These are phyloP conservation scores for Trebouxia sp. DNA, from an alignment of 139 green algal species.

Conservation along the genomic window DNA sequence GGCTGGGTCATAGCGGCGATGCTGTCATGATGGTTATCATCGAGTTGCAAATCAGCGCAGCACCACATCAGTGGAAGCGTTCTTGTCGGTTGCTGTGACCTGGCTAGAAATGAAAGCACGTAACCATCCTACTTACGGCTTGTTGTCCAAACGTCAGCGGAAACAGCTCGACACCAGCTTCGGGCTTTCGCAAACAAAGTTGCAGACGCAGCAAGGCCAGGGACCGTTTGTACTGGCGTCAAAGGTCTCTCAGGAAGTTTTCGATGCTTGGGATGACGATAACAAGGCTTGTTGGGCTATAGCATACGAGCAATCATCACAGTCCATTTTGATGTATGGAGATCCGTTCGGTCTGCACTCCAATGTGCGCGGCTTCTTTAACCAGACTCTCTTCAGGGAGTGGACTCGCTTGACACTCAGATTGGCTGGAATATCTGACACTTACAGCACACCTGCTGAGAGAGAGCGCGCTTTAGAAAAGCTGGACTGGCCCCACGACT, in stretches of 20 bases:
- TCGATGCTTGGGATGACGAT: constrained; percentile 12
- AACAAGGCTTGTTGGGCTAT: neutral
- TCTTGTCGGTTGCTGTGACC: too few relatives aligned
- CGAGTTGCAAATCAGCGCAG: too few relatives aligned
- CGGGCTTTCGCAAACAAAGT: neutral
- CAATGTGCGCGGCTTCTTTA: neutral
- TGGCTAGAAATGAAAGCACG: neutral
- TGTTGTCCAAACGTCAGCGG: neutral
- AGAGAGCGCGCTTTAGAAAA: neutral
- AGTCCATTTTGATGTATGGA: constrained; percentile 7
- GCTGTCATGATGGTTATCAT: too few relatives aligned
- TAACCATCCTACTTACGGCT: neutral
- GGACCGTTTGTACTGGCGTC: constrained; percentile 1
- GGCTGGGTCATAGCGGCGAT: too few relatives aligned
- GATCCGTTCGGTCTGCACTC: neutral
- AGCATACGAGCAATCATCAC: neutral
- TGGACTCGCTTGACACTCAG: too few relatives aligned
- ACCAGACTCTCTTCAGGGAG: too few relatives aligned
- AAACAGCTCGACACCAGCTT: neutral
- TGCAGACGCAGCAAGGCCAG: neutral
- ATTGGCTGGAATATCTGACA: neutral
- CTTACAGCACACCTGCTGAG: neutral
- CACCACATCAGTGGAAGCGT: too few relatives aligned
- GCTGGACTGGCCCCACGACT: neutral
- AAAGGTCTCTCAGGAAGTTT: neutral